Percentiles rank a stretch among this genome's conserved stretches.
These are phyloP conservation scores for Colletotrichum sp. DNA, from an alignment of 2,329 filamentous ascomycete species.

Conservation along the genomic window DNA sequence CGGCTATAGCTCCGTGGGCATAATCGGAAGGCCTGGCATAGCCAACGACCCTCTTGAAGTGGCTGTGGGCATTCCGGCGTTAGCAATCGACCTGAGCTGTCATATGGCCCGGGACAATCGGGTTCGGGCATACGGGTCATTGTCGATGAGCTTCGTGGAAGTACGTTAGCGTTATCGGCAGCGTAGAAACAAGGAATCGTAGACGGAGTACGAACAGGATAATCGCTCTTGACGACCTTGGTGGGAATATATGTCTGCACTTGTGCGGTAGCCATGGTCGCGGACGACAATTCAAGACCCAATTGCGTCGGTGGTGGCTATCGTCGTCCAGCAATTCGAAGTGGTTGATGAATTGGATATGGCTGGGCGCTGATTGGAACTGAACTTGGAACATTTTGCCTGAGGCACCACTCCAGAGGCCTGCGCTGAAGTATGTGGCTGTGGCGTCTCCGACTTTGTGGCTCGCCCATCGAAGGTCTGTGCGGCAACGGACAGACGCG, in stretches of 20 bases:
- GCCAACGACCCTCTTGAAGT: conserved; percentile 86
- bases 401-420: neutral
- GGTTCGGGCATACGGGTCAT: conserved; percentile 67
- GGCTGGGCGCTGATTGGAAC: neutral
- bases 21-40: conserved; percentile 92
- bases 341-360: neutral
- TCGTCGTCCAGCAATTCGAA: neutral
- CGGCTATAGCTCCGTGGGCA: conserved; percentile 69
- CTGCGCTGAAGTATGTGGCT: neutral
- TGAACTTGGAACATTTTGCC: neutral
- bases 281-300: conserved; percentile 8
- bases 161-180: conserved; percentile 24
- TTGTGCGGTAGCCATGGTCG: conserved; percentile 26
- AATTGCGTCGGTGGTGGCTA: conserved; percentile 2
- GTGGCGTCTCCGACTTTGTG: neutral
- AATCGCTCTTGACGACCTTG: conserved; percentile 82
- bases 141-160: conserved; percentile 87
- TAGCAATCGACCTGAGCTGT: neutral
- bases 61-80: conserved; percentile 55
- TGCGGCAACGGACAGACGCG: neutral
- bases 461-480: neutral
- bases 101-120: neutral
- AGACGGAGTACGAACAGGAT: conserved; percentile 70
- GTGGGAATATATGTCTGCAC: conserved; percentile 61
- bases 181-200: neutral